These are phyloP conservation scores for Physaria fendleri DNA, from an alignment of 345 rosid species.

Conservation along the genomic window DNA sequence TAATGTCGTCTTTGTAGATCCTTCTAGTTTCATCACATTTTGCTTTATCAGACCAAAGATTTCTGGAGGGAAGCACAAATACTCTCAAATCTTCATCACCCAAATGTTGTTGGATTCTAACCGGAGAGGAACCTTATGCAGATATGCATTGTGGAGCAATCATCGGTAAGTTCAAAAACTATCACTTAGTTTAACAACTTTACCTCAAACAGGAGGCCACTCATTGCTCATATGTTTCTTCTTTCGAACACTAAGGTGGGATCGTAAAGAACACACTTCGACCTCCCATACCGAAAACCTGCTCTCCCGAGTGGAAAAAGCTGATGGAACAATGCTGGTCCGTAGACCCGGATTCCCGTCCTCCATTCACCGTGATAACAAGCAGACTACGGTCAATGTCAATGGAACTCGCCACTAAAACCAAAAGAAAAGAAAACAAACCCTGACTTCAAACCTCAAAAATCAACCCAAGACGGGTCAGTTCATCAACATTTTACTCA, in stretches of 20 bases:
- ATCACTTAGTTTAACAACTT: slow-evolving; percentile 2
- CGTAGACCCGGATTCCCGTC: slow-evolving; percentile 47
- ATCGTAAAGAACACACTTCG: slow-evolving; percentile 59
- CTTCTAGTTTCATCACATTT: background rate
- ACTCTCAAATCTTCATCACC: slow-evolving; percentile 71
- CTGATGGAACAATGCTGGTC: slow-evolving; percentile 68
- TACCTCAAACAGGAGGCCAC: slow-evolving; percentile 1
- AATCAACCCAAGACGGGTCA: background rate
- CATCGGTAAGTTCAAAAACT: slow-evolving; percentile 38
- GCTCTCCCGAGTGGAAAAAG: slow-evolving; percentile 53
- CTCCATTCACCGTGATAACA: slow-evolving; percentile 58
- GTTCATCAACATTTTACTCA: background rate
- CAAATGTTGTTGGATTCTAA: slow-evolving; percentile 68
- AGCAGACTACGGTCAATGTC: slow-evolving; percentile 43
- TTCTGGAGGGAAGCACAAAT: slow-evolving; percentile 81
- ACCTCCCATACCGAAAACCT: slow-evolving; percentile 43
- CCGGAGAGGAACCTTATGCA: slow-evolving; percentile 68
- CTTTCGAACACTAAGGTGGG: slow-evolving; percentile 39
- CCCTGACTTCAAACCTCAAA: slow-evolving; percentile 8
- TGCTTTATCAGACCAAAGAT: slow-evolving; percentile 43
- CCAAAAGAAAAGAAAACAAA: slow-evolving; percentile 28
- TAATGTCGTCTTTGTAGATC: too few relatives aligned
- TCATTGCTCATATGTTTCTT: background rate
- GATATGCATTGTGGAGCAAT: slow-evolving; percentile 79
- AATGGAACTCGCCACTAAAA: slow-evolving; percentile 29